phyloP scores from a whole-genome alignment of 495 filamentous ascomycete genomes.

The Usnea hakonensis region DNA sequence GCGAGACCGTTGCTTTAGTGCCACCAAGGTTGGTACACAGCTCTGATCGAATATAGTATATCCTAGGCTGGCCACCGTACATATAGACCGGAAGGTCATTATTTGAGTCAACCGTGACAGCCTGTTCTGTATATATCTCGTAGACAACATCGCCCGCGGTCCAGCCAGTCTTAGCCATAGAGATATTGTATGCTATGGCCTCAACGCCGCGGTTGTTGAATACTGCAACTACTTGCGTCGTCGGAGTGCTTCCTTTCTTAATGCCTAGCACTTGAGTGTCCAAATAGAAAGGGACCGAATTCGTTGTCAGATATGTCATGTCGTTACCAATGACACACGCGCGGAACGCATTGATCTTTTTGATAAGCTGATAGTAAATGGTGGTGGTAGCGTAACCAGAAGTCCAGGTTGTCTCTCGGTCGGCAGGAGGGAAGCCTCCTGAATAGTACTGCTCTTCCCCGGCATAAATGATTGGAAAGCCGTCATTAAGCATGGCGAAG shows the following conservation, averaged over 20 bases:
- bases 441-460: constrained; percentile 68
- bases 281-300: neutral
- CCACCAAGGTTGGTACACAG: neutral
- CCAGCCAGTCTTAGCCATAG: neutral
- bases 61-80: neutral
- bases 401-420: constrained; percentile 72
- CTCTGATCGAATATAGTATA: neutral
- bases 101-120: neutral
- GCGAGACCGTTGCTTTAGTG: neutral
- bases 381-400: constrained; percentile 52
- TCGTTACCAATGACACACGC: neutral
- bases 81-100: neutral
- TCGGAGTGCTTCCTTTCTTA: neutral
- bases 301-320: neutral
- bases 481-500: constrained; percentile 63
- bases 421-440: constrained; percentile 50
- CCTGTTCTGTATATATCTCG: neutral
- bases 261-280: neutral
- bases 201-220: neutral
- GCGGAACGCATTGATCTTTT: neutral
- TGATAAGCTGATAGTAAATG: constrained; percentile 53
- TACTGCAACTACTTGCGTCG: neutral
- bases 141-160: neutral
- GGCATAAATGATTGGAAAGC: constrained; percentile 57
- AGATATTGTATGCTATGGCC: neutral